phyloP scores from a whole-genome alignment of 345 rosid genomes.

The Raphanus raphanistrum region DNA sequence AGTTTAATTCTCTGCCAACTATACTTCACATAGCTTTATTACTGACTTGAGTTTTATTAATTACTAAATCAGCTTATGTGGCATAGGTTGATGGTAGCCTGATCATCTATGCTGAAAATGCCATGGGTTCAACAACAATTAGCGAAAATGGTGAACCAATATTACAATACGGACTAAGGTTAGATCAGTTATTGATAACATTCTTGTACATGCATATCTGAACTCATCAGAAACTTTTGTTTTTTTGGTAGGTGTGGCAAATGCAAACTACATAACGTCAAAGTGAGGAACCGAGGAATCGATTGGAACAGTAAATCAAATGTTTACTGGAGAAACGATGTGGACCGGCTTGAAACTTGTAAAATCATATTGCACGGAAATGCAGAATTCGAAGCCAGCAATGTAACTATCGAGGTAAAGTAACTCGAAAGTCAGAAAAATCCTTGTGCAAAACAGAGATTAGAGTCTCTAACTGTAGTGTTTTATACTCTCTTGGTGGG shows the following conservation, averaged over 20 bases:
- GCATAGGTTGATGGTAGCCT: slow-evolving; percentile 86
- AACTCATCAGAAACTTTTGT: neutral
- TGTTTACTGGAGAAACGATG: slow-evolving; percentile 85
- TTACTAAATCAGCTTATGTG: slow-evolving; percentile 8
- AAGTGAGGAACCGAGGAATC: slow-evolving; percentile 71
- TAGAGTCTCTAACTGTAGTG: slow-evolving; percentile 4
- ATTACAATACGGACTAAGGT: slow-evolving; percentile 76
- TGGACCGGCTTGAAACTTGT: slow-evolving; percentile 60
- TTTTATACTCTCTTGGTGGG: neutral
- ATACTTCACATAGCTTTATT: slow-evolving; percentile 9
- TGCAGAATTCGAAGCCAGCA: slow-evolving; percentile 85
- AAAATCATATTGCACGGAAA: slow-evolving; percentile 81
- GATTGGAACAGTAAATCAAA: slow-evolving; percentile 72
- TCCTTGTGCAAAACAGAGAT: neutral
- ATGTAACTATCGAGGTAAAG: slow-evolving; percentile 71
- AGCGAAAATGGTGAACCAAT: slow-evolving; percentile 57
- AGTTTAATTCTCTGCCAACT: neutral
- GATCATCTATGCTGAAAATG: slow-evolving; percentile 64
- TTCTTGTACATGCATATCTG: neutral
- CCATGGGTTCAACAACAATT: slow-evolving; percentile 66
- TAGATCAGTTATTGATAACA: neutral
- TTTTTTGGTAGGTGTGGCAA: slow-evolving; percentile 66
- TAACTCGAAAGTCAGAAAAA: neutral
- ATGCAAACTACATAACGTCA: slow-evolving; percentile 74
- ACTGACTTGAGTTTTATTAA: slow-evolving; percentile 1